Conservation (phyloP, 176 grass and related monocot genomes). For the Carex pumila region DNA sequence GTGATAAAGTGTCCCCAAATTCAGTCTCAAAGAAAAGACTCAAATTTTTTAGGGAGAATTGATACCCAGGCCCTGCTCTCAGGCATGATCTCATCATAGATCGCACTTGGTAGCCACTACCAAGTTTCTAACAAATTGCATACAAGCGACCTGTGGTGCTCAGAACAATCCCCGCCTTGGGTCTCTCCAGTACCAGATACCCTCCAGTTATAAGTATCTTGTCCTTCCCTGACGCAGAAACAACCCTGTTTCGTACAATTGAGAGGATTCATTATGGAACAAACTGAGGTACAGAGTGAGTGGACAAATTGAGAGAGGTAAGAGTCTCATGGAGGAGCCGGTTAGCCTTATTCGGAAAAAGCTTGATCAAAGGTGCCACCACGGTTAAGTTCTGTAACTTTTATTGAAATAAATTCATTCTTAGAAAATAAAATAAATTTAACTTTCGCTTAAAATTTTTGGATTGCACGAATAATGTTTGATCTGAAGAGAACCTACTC, state of each 20-base stretch:
- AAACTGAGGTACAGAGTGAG: not conserved
- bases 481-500: too few relatives aligned
- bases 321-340: too few relatives aligned
- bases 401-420: too few relatives aligned
- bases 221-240: conserved; percentile 79
- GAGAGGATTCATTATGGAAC: not conserved
- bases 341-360: too few relatives aligned
- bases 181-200: conserved; percentile 81
- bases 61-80: conserved; percentile 78
- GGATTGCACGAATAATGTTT: too few relatives aligned
- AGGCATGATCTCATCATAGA: conserved; percentile 20
- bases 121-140: conserved; percentile 34
- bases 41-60: not conserved
- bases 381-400: too few relatives aligned
- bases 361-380: too few relatives aligned
- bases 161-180: conserved; percentile 78
- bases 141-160: conserved; percentile 88
- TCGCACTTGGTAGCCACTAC: too few relatives aligned
- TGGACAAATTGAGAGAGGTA: not conserved
- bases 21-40: not conserved
- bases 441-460: too few relatives aligned
- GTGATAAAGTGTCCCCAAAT: not conserved
- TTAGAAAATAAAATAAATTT: too few relatives aligned
- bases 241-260: conserved; percentile 40
- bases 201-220: conserved; percentile 59